A percentile compares a stretch with the other conserved stretches of the same genome.
Conservation (phyloP, 495 filamentous ascomycete species). For the Podospora comata region DNA sequence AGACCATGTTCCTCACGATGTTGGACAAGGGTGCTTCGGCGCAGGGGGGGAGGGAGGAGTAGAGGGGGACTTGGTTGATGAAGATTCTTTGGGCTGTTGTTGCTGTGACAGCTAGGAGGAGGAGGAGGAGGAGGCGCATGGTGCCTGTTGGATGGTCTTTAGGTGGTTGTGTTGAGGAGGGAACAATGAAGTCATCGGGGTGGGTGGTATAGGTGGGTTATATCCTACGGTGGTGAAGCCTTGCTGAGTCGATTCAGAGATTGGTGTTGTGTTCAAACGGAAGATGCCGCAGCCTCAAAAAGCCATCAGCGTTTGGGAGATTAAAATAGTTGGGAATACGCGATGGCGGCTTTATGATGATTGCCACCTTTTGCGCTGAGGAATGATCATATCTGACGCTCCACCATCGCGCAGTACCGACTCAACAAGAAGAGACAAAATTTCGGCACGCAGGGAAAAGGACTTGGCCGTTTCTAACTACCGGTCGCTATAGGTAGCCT, state of each 20-base stretch:
- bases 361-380: background rate
- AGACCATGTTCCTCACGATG: slow-evolving; percentile 25
- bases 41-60: slow-evolving; percentile 22
- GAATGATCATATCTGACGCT: too few relatives aligned
- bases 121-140: background rate
- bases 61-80: slow-evolving; percentile 26
- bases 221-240: background rate
- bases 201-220: background rate
- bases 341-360: background rate
- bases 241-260: background rate
- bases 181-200: background rate
- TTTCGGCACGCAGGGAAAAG: background rate
- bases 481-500: background rate
- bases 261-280: background rate
- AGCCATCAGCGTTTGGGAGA: background rate
- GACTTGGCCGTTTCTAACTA: background rate
- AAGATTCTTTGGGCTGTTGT: slow-evolving; percentile 16
- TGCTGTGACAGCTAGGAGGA: background rate
- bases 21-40: slow-evolving; percentile 22
- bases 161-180: background rate
- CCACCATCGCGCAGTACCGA: background rate
- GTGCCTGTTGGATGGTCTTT: background rate
- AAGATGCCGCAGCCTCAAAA: background rate
- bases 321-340: background rate
- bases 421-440: background rate